These are phyloP conservation scores for Stygiomarasmius scandens DNA, from an alignment of 1,284 basidiomycete species.

Conservation along the genomic window DNA sequence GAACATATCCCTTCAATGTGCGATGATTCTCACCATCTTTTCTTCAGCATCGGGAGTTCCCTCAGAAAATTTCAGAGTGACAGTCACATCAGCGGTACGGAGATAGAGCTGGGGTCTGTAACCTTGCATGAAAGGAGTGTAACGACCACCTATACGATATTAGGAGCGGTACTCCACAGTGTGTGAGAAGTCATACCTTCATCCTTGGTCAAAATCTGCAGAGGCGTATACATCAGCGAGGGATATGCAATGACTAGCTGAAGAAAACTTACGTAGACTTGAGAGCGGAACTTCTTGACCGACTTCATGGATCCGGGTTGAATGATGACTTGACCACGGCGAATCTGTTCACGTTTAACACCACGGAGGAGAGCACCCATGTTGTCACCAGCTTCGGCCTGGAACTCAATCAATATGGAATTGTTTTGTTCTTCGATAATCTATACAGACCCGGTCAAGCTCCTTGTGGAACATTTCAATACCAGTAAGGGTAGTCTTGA, in stretches of 20 bases:
- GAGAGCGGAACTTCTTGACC: slow-evolving; percentile 92
- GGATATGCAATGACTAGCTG: slow-evolving; percentile 4
- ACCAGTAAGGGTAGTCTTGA: slow-evolving; percentile 96
- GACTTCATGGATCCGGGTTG: slow-evolving; percentile 93
- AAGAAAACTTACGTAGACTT: slow-evolving; percentile 73
- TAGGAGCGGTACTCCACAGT: neutral
- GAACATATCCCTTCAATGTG: no score
- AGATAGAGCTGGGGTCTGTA: slow-evolving; percentile 97
- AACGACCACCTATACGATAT: slow-evolving; percentile 71
- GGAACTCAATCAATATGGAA: slow-evolving; percentile 9
- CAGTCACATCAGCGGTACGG: slow-evolving; percentile 95
- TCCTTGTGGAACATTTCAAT: slow-evolving; percentile 99
- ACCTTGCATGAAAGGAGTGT: slow-evolving; percentile 96
- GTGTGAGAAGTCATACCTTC: slow-evolving; percentile 73
- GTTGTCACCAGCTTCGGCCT: slow-evolving; percentile 99
- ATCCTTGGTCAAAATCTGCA: slow-evolving; percentile 89
- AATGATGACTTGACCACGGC: slow-evolving; percentile 91
- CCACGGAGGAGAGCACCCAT: slow-evolving; percentile 98
- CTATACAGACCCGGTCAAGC: slow-evolving; percentile 76
- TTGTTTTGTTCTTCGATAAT: neutral
- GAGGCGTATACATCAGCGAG: no score
- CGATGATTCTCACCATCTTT: slow-evolving; percentile 73
- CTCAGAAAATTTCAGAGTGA: slow-evolving; percentile 84
- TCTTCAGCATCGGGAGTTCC: slow-evolving; percentile 76
- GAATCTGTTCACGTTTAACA: slow-evolving; percentile 95